Evolutionary conservation across 495 filamentous ascomycete genomes (phyloP).

Genomic region (Neurospora africana): DNA sequence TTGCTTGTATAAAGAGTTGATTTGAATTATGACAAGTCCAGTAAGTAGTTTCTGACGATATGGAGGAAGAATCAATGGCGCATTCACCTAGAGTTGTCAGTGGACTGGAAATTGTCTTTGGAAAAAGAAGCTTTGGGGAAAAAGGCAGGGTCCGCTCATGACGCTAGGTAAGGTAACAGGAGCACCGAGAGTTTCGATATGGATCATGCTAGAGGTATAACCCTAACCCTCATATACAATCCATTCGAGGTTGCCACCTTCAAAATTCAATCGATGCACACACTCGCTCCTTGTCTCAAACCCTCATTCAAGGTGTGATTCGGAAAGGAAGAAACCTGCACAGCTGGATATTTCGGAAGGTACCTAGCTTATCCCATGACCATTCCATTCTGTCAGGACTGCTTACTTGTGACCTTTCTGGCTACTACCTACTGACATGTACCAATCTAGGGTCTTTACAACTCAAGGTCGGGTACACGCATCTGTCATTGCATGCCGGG

Average conservation of each 20-base stretch:
- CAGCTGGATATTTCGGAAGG: not conserved
- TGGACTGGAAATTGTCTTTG: not conserved
- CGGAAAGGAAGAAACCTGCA: not conserved
- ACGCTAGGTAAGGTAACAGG: not conserved
- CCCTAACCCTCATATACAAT: not conserved
- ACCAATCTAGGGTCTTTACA: not conserved
- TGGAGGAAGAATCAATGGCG: not conserved
- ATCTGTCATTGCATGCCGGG: no score
- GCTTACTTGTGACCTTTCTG: not conserved
- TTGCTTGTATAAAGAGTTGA: not conserved
- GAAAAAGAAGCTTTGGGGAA: not conserved
- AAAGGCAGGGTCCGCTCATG: not conserved
- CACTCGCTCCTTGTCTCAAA: not conserved
- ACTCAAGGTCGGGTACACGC: not conserved
- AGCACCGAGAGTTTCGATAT: not conserved
- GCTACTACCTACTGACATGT: not conserved
- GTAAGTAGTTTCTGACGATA: no score
- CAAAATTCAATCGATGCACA: not conserved
- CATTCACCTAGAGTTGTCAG: not conserved
- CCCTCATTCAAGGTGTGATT: not conserved
- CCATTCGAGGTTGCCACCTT: not conserved
- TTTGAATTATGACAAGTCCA: not conserved
- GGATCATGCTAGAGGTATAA: not conserved
- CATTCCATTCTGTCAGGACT: not conserved
- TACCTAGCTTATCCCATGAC: not conserved